Conservation (phyloP, 768 basidiomycete genomes). For the Chalciporus sphaerocephalus region DNA sequence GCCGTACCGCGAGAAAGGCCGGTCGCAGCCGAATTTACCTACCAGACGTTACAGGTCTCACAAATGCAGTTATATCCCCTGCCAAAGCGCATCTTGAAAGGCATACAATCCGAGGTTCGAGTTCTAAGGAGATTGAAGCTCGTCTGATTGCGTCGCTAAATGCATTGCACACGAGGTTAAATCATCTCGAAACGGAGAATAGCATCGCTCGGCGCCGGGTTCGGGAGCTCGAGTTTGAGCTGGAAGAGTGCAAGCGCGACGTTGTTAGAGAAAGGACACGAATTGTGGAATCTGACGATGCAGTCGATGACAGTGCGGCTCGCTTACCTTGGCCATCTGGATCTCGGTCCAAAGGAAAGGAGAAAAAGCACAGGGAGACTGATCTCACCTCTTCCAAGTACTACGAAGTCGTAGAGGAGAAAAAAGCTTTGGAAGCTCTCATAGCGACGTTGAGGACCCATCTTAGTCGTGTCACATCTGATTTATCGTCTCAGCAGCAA, state of each 20-base stretch:
- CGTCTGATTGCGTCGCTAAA: conserved; percentile 60
- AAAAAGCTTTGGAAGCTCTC: conserved; percentile 83
- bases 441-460: conserved; percentile 71
- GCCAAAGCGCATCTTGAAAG: conserved; percentile 53
- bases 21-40: conserved; percentile 49
- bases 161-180: conserved; percentile 61
- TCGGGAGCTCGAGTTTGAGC: conserved; percentile 80
- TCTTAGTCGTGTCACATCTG: conserved; percentile 70
- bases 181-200: conserved; percentile 78
- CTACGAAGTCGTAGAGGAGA: conserved; percentile 78
- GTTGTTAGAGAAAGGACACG: conserved; percentile 65
- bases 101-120: conserved; percentile 43
- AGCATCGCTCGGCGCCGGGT: conserved; percentile 76
- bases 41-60: conserved; percentile 83
- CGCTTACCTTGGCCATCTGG: conserved; percentile 18
- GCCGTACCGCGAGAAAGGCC: conserved; percentile 16
- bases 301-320: conserved; percentile 16
- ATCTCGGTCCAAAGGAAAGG: conserved; percentile 27
- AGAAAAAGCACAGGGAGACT: conserved; percentile 33
- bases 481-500: conserved; percentile 72
- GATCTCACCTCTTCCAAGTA: conserved; percentile 48
- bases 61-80: conserved; percentile 72
- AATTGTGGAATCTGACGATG: conserved; percentile 54
- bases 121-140: conserved; percentile 62
- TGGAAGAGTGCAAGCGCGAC: conserved; percentile 80